Conservation (phyloP, 176 grass and related monocot species). For the Typha latifolia region DNA sequence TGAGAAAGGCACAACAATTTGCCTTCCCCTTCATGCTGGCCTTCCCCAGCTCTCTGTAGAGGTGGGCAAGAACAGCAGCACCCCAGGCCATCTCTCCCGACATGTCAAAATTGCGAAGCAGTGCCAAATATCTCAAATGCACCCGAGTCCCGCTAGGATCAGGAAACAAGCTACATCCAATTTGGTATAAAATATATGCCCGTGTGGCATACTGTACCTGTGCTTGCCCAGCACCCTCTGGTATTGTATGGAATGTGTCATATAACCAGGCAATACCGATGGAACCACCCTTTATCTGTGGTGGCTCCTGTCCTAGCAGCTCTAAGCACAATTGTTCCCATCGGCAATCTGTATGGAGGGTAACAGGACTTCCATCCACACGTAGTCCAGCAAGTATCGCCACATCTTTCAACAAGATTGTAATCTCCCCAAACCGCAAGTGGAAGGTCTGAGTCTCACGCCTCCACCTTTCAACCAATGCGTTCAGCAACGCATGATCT, state of each 20-base stretch:
- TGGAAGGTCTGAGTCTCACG: conserved; percentile 45
- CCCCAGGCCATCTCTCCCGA: conserved; percentile 43
- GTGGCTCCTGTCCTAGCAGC: conserved; percentile 34
- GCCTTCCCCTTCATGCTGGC: conserved; percentile 42
- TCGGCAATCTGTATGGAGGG: conserved; percentile 13
- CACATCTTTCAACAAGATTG: conserved; percentile 39
- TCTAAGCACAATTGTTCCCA: conserved; percentile 36
- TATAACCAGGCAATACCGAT: conserved; percentile 37
- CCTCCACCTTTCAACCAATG: conserved; percentile 38
- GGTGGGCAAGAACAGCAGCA: conserved; percentile 38
- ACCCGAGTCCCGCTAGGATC: conserved; percentile 40
- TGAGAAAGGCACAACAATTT: conserved; percentile 38
- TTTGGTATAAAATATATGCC: conserved; percentile 44
- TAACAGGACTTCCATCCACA: conserved; percentile 35
- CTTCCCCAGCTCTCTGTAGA: conserved; percentile 48
- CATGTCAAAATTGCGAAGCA: conserved; percentile 36
- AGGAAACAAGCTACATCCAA: conserved; percentile 45
- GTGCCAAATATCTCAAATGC: conserved; percentile 36
- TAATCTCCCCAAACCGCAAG: conserved; percentile 34
- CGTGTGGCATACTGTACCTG: conserved; percentile 27
- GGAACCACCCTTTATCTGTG: conserved; percentile 36
- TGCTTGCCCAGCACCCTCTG: conserved; percentile 19
- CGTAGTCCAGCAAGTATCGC: conserved; percentile 29
- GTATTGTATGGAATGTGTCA: conserved; percentile 30
- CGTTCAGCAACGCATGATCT: conserved; percentile 36